Percentiles rank a stretch among this genome's conserved stretches.
phyloP scores from a whole-genome alignment of 768 basidiomycete genomes.

The Tubosaeta sp. region DNA sequence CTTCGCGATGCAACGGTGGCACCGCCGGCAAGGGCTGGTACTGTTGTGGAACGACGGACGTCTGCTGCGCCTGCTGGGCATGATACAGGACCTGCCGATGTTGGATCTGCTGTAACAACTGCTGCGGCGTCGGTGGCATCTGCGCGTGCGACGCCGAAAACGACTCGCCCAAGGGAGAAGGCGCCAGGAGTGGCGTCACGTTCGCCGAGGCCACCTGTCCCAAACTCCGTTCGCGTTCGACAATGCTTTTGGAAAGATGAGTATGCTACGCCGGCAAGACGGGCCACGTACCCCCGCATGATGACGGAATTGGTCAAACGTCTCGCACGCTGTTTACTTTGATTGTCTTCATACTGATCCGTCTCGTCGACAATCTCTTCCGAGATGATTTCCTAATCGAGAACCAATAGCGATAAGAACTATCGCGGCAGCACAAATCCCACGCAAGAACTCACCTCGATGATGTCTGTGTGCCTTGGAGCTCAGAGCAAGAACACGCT shows the following conservation, averaged over 20 bases:
- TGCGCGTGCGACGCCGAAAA: slow-evolving; percentile 4
- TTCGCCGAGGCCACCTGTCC: slow-evolving; percentile 30
- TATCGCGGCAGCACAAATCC: background rate
- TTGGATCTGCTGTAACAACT: slow-evolving; percentile 16
- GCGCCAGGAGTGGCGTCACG: slow-evolving; percentile 33
- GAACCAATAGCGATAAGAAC: background rate
- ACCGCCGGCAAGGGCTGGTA: background rate
- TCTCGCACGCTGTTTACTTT: slow-evolving; percentile 68
- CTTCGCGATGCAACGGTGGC: background rate
- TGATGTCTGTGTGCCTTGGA: slow-evolving; percentile 52
- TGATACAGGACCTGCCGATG: slow-evolving; percentile 15
- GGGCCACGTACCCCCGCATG: slow-evolving; percentile 62
- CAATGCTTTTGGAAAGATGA: slow-evolving; percentile 39
- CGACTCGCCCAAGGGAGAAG: slow-evolving; percentile 12
- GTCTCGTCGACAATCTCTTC: slow-evolving; percentile 97
- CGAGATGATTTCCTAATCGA: slow-evolving; percentile 79
- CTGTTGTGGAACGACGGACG: background rate
- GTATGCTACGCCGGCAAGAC: background rate
- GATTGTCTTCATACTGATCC: slow-evolving; percentile 85
- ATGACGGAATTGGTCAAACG: slow-evolving; percentile 68
- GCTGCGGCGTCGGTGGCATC: slow-evolving; percentile 14
- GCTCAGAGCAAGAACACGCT: background rate
- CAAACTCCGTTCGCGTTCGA: slow-evolving; percentile 45
- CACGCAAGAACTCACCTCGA: slow-evolving; percentile 45
- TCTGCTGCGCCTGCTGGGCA: background rate